Percentiles rank a stretch among this genome's conserved stretches.
Evolutionary conservation across 1,139 yeast species (phyloP).

Genomic region (Debaryomycetaceae sp.): DNA sequence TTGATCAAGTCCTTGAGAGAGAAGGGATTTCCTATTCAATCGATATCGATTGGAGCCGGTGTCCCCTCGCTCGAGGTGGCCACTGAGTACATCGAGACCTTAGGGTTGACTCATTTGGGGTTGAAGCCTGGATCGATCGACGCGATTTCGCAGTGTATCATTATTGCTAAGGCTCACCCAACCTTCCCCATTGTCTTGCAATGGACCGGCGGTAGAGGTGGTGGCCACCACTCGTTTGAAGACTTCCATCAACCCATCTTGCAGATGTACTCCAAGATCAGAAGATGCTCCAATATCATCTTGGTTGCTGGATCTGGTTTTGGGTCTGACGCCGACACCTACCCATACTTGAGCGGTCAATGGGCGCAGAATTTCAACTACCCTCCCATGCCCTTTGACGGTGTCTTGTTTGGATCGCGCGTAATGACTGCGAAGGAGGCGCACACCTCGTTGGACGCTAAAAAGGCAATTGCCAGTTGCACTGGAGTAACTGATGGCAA

Average conservation of each 20-base stretch:
- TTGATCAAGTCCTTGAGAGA: constrained; percentile 83
- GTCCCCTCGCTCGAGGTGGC: constrained; percentile 98
- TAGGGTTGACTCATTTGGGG: constrained; percentile 91
- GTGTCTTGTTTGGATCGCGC: constrained; percentile 92
- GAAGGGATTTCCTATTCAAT: constrained; percentile 92
- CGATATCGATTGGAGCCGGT: constrained; percentile 98
- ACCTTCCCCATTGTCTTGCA: constrained; percentile 92
- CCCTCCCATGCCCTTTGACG: constrained; percentile 99
- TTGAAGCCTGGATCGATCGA: constrained; percentile 98
- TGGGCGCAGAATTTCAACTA: constrained; percentile 84
- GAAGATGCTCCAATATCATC: constrained; percentile 85
- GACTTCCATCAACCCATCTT: constrained; percentile 97
- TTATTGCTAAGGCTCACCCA: constrained; percentile 95
- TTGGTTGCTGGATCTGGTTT: constrained; percentile 97
- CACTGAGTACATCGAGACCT: constrained; percentile 86
- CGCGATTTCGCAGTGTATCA: constrained; percentile 78
- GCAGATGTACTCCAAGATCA: constrained; percentile 91
- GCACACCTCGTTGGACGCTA: constrained; percentile 88
- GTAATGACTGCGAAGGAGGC: constrained; percentile 98
- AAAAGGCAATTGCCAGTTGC: constrained; percentile 84
- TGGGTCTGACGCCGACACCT: constrained; percentile 94
- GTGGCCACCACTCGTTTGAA: constrained; percentile 99
- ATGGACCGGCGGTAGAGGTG: constrained; percentile 99
- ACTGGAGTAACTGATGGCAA: constrained; percentile 81
- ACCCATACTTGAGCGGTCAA: constrained; percentile 94